These are phyloP conservation scores for Aureobasidium namibiae DNA, from an alignment of 2,329 filamentous ascomycete species.

Conservation along the genomic window DNA sequence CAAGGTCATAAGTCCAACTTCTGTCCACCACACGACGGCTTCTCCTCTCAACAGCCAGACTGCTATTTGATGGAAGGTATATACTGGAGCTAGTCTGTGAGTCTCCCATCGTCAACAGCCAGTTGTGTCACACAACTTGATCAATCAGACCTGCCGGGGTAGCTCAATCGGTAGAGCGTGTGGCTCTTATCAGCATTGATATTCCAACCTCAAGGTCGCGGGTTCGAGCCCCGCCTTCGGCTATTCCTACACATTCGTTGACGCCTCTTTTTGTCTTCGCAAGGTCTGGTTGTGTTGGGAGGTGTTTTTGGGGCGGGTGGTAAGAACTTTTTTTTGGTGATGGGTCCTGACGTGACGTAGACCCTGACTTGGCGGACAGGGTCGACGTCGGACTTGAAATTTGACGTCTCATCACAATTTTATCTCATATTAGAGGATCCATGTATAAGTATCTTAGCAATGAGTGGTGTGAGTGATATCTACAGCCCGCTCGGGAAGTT, in stretches of 20 bases:
- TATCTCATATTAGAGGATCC: too few relatives aligned
- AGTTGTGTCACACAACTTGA: conserved; percentile 2
- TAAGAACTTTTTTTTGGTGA: neutral
- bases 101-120: neutral
- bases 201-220: conserved; percentile 8
- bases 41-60: too few relatives aligned
- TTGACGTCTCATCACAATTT: too few relatives aligned
- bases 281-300: neutral
- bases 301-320: neutral
- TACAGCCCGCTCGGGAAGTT: too few relatives aligned
- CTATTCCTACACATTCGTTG: neutral
- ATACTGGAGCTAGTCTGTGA: neutral
- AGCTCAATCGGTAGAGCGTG: conserved; percentile 42
- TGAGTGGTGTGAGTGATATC: too few relatives aligned
- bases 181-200: conserved; percentile 31
- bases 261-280: neutral
- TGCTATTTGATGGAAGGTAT: neutral
- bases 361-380: neutral
- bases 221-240: conserved; percentile 11
- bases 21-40: too few relatives aligned
- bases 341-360: neutral
- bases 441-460: too few relatives aligned
- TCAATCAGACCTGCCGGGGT: conserved; percentile 28
- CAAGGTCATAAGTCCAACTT: too few relatives aligned
- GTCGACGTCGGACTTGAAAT: neutral